phyloP scores from a whole-genome alignment of 2,329 filamentous ascomycete genomes.

The Stylonectria norvegica region DNA sequence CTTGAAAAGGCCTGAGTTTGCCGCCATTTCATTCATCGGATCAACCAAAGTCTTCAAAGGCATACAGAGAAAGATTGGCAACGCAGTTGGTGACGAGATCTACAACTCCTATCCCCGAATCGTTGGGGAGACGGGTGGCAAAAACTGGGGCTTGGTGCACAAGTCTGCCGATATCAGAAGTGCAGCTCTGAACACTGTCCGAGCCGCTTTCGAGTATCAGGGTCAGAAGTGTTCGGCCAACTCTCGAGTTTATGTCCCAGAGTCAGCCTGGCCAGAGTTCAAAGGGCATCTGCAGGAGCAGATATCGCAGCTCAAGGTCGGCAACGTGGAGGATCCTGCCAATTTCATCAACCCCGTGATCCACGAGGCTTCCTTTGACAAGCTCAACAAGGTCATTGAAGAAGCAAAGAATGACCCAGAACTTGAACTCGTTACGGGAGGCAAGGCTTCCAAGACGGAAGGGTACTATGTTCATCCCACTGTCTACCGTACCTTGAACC shows the following conservation, averaged over 20 bases:
- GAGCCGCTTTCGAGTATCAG: conserved; percentile 49
- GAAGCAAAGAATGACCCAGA: conserved; percentile 40
- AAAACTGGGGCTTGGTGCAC: conserved; percentile 38
- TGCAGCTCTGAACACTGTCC: conserved; percentile 44
- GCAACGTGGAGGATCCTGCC: conserved; percentile 27
- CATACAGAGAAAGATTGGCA: conserved; percentile 29
- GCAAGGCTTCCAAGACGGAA: conserved; percentile 39
- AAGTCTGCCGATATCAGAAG: conserved; percentile 44
- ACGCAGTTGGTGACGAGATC: conserved; percentile 13
- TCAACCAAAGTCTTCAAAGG: conserved; percentile 34
- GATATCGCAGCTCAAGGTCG: conserved; percentile 34
- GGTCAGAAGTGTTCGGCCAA: conserved; percentile 52
- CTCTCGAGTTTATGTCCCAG: conserved; percentile 54
- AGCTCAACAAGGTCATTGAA: conserved; percentile 44
- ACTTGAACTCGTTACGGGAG: conserved; percentile 43
- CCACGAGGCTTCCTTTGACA: conserved; percentile 41
- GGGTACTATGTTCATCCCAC: conserved; percentile 48
- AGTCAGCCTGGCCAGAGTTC: conserved; percentile 22
- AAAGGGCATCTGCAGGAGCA: conserved; percentile 29
- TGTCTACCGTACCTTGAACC: conserved; percentile 40
- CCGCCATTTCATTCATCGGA: conserved; percentile 32
- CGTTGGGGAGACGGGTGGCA: conserved; percentile 49
- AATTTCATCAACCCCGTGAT: conserved; percentile 50
- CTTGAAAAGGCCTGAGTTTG: conserved; percentile 10
- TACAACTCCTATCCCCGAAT: conserved; percentile 38